Percentiles rank a stretch among this genome's conserved stretches.
Conservation (phyloP, 1,284 basidiomycete species). For the Papiliotrema nemorosa region DNA sequence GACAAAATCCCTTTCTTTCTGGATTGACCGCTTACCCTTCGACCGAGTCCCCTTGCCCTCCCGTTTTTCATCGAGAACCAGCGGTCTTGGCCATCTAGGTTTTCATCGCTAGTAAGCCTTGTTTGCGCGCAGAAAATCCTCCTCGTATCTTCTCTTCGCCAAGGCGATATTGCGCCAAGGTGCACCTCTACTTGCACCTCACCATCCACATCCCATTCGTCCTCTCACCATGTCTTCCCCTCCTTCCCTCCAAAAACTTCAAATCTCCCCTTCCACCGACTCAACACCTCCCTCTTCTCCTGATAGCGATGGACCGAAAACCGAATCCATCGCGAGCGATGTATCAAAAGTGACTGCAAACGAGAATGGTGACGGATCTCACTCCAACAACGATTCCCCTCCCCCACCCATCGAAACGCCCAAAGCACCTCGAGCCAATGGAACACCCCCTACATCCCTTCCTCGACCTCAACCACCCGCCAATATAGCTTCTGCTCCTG, state of each 20-base stretch:
- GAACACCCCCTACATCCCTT: conserved; percentile 5
- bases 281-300: not conserved
- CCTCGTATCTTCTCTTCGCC: too few species aligned
- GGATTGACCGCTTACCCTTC: too few species aligned
- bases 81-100: too few species aligned
- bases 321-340: not conserved
- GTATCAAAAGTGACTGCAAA: not conserved
- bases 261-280: conserved; percentile 3
- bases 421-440: conserved; percentile 1
- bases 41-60: too few species aligned
- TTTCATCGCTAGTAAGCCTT: too few species aligned
- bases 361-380: not conserved
- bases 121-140: too few species aligned
- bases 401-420: not conserved
- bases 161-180: too few species aligned
- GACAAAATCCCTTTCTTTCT: too few species aligned
- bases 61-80: too few species aligned
- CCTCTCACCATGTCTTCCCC: conserved; percentile 10
- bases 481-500: conserved; percentile 15
- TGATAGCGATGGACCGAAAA: not conserved
- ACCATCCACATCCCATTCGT: not conserved
- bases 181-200: too few species aligned
- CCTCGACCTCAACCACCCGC: conserved; percentile 10
- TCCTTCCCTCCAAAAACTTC: conserved; percentile 10
- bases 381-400: not conserved